Base-by-base conservation (phyloP, 441 rosid species). In the Adansonia grandidieri region DNA sequence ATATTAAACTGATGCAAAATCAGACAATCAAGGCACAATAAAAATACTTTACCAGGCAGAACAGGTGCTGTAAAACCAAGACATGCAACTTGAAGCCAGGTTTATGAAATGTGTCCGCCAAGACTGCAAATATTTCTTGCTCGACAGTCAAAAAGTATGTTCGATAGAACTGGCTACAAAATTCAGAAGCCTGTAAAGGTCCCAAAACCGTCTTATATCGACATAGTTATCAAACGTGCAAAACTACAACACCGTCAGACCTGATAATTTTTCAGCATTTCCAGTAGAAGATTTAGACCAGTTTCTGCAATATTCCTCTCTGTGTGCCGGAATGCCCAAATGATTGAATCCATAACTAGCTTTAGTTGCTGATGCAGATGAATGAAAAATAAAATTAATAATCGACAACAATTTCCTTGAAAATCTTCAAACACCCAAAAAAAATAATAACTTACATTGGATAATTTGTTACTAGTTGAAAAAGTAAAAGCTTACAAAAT, bases 281-380 rank as follows among this genome's bases (percentile, higher is more conserved):
- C 99, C 82, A 97, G 77, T 61, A 97, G 79, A 32, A 97, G 93
- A 87, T 89, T 97, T 67, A 97, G 85, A 81, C 98, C 98, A 53
- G 98, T 97, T 86, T 97, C 98, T 28, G 98, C 99, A 14, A 97
- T 97, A 80, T 97, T 97, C 86, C 98, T 87, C 83, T 97, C 99
- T 4, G 98, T 97, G 86, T 97, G 99, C 88, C 98, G 93, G 84
- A 97, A 97, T 76, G 99, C 99, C 99, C 98, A 95, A 77, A 97
- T 97, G 71, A 97, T 97, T 50, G 98, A 93, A 84, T 97, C 99
- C 98, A 97, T 95, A 44, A 97, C 98, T 69, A 97, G 92, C 89
- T 93, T 97, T 37, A 97, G 80, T 93, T 97, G 99, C 98, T 97
- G 92, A 48, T 50, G 68, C 40, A 32, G 61, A 82, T 17, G 56